A percentile compares a stretch with the other conserved stretches of the same genome.
These are phyloP conservation scores for Trichosporon sp. DNA, from an alignment of 1,284 basidiomycete species.

Conservation along the genomic window DNA sequence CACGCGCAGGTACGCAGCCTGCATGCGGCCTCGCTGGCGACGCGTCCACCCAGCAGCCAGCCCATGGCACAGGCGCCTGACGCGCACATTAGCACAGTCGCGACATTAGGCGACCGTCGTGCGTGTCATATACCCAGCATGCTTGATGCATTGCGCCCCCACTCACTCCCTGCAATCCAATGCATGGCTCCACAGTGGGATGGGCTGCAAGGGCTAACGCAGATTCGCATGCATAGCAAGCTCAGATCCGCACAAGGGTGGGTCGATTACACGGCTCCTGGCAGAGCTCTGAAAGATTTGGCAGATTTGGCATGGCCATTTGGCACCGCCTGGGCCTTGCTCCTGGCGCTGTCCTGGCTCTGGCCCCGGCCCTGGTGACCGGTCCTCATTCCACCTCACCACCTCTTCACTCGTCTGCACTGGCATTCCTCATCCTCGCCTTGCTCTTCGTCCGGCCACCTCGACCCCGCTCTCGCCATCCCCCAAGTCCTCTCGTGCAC, in stretches of 20 bases:
- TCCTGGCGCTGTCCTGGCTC: too few relatives aligned
- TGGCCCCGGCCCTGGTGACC: background rate
- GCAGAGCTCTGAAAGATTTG: background rate
- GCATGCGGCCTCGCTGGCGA: too few relatives aligned
- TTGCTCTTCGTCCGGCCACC: too few relatives aligned
- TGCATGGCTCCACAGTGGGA: background rate
- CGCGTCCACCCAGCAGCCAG: too few relatives aligned
- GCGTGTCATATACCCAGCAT: background rate
- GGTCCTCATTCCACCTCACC: background rate
- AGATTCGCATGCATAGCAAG: background rate
- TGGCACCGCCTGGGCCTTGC: background rate
- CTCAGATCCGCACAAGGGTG: background rate
- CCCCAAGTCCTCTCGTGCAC: background rate
- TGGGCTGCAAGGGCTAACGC: background rate
- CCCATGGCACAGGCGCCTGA: too few relatives aligned
- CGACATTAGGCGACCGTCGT: too few relatives aligned
- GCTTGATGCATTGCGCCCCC: background rate
- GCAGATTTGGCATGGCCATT: too few relatives aligned
- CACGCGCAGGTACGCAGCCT: too few relatives aligned
- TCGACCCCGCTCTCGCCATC: too few relatives aligned
- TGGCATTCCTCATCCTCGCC: background rate
- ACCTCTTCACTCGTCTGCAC: background rate
- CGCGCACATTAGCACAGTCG: too few relatives aligned
- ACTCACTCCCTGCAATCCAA: background rate
- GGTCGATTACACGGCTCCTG: background rate